Evolutionary conservation across 257 asterid genomes (phyloP).

Genomic region (Plantago major): DNA sequence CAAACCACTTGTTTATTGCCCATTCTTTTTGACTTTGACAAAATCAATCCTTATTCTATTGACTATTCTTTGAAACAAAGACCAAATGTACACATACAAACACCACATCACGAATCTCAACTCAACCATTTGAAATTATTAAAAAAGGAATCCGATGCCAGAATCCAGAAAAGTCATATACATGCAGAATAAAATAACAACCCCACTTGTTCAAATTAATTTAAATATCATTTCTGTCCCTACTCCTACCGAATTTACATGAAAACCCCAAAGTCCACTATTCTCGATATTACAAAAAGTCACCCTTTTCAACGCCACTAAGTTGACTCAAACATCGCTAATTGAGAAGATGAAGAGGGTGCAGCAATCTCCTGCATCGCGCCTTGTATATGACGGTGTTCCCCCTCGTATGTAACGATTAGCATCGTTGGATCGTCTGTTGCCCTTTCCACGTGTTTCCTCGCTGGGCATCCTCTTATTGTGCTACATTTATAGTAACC

Average conservation of each 20-base stretch:
- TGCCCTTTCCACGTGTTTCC: conserved; percentile 87
- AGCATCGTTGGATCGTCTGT: conserved; percentile 72
- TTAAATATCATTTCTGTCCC: conserved; percentile 23
- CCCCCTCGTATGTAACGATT: conserved; percentile 76
- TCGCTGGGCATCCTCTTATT: conserved; percentile 73
- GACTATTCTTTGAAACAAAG: background rate
- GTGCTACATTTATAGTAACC: conserved; percentile 80
- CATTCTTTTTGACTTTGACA: conserved; percentile 37
- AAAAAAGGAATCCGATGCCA: conserved; percentile 30
- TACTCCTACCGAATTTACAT: conserved; percentile 43
- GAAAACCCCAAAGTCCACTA: conserved; percentile 26
- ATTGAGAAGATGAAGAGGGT: conserved; percentile 23
- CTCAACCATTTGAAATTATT: conserved; percentile 7
- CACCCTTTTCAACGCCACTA: conserved; percentile 17
- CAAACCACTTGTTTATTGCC: conserved; percentile 16
- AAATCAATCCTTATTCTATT: conserved; percentile 20
- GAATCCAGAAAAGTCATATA: conserved; percentile 3
- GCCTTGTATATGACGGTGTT: conserved; percentile 52
- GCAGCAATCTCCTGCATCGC: conserved; percentile 35
- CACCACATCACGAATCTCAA: conserved; percentile 23
- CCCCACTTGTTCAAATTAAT: background rate
- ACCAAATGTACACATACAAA: background rate
- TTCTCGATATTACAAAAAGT: conserved; percentile 30
- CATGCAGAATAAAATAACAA: background rate
- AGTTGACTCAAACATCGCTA: conserved; percentile 40